Base-by-base conservation (phyloP, 1,139 yeast species). In the Zygosaccharomyces sapae region DNA sequence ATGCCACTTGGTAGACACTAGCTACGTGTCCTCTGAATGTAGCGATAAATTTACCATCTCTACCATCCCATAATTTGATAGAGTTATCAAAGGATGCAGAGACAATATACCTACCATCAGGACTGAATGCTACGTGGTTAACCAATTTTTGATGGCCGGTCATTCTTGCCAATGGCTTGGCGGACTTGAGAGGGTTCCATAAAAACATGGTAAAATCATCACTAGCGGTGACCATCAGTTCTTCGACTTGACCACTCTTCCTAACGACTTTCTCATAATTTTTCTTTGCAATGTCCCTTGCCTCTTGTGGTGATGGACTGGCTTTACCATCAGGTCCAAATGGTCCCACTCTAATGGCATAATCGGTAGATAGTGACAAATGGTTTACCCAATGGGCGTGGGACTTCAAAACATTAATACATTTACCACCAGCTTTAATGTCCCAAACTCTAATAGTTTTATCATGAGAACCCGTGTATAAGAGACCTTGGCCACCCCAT, bases 341-440 rank as follows among this genome's bases (percentile, higher is more conserved):
- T 8, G 95, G 80, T 42, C 97, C 98, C 54, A 83, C 79, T 55
- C 97, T 74, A 46, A 92, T 71, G 0, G 82, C 95, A 61, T 84
- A 84, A 62, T 92, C 99, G 0, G 97, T 90, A 1, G 96, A 86
- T 41, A 92, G 72, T 0, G 97, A 86, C 54, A 92, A 74, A 68
- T 92, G 97, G 65, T 92, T 92, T 43, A 92, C 95, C 97, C 99
- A 92, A 68, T 94, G 98, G 2, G 95, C 97, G 66, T 92, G 99
- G 41, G 94, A 79, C 65, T 82, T 83, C 54, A 92, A 71, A 1
- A 87, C 82, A 61, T 86, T 89, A 38, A 87, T 75, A 57, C 95
- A 80, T 58, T 80, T 81, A 19, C 97, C 97, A 40, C 55, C 59
- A 38, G 77, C 76, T 18, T 84, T 83, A 45, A 83, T 74, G 61